Evolutionary conservation across 305 asterid genomes (phyloP), one percentile per base, ranked within the genome.

Genomic region (Rubia balearica): DNA sequence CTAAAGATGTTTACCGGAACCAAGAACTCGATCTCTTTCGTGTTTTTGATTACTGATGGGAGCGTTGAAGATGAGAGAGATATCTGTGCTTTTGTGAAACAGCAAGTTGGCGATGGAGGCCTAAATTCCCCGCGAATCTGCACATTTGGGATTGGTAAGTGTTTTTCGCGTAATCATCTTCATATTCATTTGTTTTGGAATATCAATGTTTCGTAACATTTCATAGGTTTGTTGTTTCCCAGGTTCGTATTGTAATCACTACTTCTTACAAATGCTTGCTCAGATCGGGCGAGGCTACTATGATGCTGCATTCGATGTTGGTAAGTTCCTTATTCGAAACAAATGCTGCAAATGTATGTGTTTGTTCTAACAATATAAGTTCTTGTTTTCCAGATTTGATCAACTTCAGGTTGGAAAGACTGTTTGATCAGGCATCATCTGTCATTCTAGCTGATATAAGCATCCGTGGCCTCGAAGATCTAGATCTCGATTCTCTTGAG

Each of bases 201-300:
- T 0, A n/a, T 27, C 57, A 66, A 21, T 27, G n/a, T 65, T 30
- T 16, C 8, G 24, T 45, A n/a, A 61, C 21, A 53, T 49, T 66
- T 49, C 38, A 48, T 55, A 3, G 48, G 30, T 5, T 70, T 67
- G 17, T 13, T 27, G 30, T 64, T 70, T 61, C 48, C 55, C 80
- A 92, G 98, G 98, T 77, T 77, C 76, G 46, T 88, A 81, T 70
- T 90, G 98, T 84, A 92, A 92, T 63, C 96, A 90, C 73, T 90
- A 90, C 85, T 92, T 92, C 85, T 75, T 92, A 82, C 90, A 88
- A 88, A 85, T 84, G 92, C 95, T 92, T 78, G 88, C 96, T 75
- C 90, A 89, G 72, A 87, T 88, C 41, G 94, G 96, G 70, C 85
- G 87, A 79, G 98, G 98, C 61, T 83, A 85, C 80, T 86, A 83